Evolutionary conservation across 2,329 filamentous ascomycete genomes (phyloP), one percentile per base, ranked within the genome.

Genomic region (Aspergillus pseudoglaucus): DNA sequence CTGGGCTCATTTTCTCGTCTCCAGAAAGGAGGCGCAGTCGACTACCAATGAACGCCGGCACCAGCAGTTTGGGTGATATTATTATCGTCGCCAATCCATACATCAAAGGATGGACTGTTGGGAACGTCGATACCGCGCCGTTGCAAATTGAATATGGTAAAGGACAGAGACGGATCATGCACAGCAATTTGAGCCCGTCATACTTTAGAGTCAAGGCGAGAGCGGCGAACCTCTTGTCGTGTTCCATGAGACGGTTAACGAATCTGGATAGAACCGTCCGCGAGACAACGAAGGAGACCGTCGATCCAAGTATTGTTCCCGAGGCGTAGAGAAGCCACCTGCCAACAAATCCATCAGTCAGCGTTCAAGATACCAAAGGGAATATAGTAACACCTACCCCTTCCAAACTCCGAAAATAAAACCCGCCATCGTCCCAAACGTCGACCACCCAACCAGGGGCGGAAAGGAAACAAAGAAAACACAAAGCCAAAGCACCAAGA

Each of bases 71-170:
- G 6, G 93, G 93, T 12, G 79, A 82, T 9, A 90, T 84, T 14
- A 91, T 73, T 2, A 88, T 84, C 0, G 91, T 97, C 5, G 93
- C 91, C 41, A 90, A 66, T 27, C 84, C 84, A 71, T 94, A 97
- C 42, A 80, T 80, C 51, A 78, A 66, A 37, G 87, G 87, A 20
- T 84, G 79, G 30, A 98, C 88, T 27, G 87, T 95, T 2, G 90
- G 90, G 52, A 98, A 90, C 1, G 93, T 97, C 25, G 89, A 89
- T 47, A 98, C 81, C 51, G 95, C 95, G 44, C 90, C 93, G 64
- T 98, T 98, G 63, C 87, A 90, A 57, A 97, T 75, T 45, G 87
- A 93, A 67, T 95, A 98, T 12, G 93, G 93, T 51, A 98, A 67
- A 2, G 93, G 93, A 61, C 91, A 97, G 54, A 97, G 79, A 25